phyloP scores from a whole-genome alignment of 345 rosid species.

The Sisymbrium altissimum region DNA sequence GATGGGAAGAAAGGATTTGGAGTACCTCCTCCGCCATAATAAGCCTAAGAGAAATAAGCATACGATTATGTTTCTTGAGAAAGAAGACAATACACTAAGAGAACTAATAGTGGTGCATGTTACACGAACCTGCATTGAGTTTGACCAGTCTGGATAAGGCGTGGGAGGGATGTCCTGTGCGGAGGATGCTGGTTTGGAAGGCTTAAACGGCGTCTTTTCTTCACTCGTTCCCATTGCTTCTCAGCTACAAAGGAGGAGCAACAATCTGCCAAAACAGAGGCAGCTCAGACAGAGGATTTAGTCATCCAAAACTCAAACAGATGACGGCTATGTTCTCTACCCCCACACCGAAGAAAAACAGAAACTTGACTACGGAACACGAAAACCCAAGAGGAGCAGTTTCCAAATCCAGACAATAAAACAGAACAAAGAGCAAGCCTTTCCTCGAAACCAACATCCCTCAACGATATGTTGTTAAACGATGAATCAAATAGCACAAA shows the following conservation, averaged over 20 bases:
- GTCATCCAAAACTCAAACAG: not conserved
- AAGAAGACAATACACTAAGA: not conserved
- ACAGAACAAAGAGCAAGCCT: not conserved
- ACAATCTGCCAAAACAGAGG: not conserved
- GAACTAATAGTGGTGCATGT: not conserved
- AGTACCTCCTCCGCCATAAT: constrained; percentile 83
- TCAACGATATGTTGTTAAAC: too few species aligned
- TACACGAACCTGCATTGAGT: constrained; percentile 73
- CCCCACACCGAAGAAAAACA: not conserved
- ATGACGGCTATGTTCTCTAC: not conserved
- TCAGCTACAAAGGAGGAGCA: not conserved
- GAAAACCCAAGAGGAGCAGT: not conserved
- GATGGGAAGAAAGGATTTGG: constrained; percentile 86
- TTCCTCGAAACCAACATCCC: not conserved
- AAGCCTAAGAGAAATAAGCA: constrained; percentile 56
- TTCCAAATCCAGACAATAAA: not conserved
- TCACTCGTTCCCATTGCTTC: constrained; percentile 67
- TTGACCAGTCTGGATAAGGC: constrained; percentile 86
- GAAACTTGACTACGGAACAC: not conserved
- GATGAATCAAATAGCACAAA: not conserved
- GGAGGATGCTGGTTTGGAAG: constrained; percentile 70
- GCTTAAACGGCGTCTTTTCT: constrained; percentile 61
- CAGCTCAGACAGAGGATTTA: not conserved
- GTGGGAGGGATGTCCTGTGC: constrained; percentile 74
- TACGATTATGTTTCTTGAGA: constrained; percentile 7